Evolutionary conservation across 257 asterid species (phyloP).

Genomic region (Nicotiana sylvestris): DNA sequence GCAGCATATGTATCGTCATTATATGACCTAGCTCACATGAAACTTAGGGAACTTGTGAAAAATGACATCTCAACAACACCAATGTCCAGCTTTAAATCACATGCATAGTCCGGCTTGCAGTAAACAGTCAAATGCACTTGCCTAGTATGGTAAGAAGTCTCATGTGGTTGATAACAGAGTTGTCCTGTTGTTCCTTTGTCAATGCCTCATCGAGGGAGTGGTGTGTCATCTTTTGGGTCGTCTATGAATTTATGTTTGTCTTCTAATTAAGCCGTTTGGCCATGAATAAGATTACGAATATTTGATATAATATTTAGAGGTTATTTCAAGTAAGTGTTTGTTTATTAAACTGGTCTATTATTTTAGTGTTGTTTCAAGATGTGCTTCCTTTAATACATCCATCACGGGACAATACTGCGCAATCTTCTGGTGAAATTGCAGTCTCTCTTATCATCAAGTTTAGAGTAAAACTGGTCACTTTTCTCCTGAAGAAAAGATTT

Average conservation of each 20-base stretch:
- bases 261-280: neutral
- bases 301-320: too few species aligned
- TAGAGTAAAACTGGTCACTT: neutral
- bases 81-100: neutral
- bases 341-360: neutral
- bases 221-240: neutral
- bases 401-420: neutral
- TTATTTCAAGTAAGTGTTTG: too few species aligned
- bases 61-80: neutral
- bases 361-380: neutral
- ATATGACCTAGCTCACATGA: neutral
- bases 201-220: neutral
- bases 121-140: neutral
- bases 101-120: neutral
- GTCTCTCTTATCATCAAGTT: neutral
- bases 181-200: neutral
- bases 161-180: neutral
- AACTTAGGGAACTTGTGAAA: neutral
- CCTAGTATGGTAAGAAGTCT: neutral
- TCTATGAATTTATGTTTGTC: neutral
- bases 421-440: neutral
- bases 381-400: neutral
- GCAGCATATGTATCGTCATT: neutral
- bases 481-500: neutral
- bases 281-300: too few species aligned